These are phyloP conservation scores for Croton laevigatus DNA, from an alignment of 441 rosid genomes.

Conservation along the genomic window DNA sequence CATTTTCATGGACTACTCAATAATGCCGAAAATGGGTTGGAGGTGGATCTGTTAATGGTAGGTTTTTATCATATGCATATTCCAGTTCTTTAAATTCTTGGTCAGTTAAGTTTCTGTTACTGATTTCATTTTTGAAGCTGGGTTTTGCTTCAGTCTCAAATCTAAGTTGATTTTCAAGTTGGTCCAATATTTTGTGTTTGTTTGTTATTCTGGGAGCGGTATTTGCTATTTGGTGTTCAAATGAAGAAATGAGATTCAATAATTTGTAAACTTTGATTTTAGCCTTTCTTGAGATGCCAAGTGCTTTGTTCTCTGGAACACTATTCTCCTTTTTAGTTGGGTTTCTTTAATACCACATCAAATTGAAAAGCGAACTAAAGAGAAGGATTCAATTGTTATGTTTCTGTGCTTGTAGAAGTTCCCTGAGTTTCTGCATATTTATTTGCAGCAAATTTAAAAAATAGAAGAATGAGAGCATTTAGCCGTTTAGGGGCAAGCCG, in stretches of 20 bases:
- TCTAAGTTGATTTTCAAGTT: conserved; percentile 4
- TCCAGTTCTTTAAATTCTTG: neutral
- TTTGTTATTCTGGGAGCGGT: neutral
- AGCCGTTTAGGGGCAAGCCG: neutral
- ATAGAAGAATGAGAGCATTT: neutral
- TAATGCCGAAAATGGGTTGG: conserved; percentile 24
- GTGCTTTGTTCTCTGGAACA: neutral
- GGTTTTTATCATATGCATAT: neutral
- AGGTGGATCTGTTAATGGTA: conserved; percentile 21
- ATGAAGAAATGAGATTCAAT: neutral
- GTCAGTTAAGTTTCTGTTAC: neutral
- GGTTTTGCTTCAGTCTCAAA: neutral
- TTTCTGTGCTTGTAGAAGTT: neutral
- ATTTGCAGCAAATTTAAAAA: neutral
- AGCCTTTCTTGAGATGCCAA: neutral
- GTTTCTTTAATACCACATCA: neutral
- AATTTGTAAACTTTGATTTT: conserved; percentile 8
- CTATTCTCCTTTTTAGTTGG: neutral
- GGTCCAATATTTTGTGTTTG: neutral
- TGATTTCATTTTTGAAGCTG: neutral
- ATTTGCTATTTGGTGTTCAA: neutral
- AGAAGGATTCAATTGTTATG: neutral
- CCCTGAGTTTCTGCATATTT: neutral
- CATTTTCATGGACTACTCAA: conserved; percentile 11
- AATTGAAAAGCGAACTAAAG: neutral